Conservation (phyloP, 345 rosid genomes). For the Salix udensis region DNA sequence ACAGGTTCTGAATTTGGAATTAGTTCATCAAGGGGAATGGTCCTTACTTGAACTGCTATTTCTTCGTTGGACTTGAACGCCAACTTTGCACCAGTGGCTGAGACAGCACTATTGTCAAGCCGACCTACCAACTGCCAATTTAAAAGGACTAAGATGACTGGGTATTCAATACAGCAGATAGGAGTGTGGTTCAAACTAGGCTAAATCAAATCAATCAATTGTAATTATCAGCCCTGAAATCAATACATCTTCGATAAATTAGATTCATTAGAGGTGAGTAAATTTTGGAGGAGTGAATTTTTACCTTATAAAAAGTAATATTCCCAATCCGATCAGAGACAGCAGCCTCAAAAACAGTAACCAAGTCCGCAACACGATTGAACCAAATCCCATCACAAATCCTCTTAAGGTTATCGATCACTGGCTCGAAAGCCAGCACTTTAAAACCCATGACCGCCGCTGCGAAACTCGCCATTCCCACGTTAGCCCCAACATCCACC, state of each 20-base stretch:
- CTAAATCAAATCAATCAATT: not conserved
- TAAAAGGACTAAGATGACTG: not conserved
- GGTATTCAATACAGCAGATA: not conserved
- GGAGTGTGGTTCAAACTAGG: not conserved
- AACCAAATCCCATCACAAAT: conserved; percentile 97
- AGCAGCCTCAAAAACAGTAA: conserved; percentile 85
- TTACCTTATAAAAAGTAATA: conserved; percentile 86
- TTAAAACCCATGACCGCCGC: conserved; percentile 91
- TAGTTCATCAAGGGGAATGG: conserved; percentile 76
- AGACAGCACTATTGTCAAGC: conserved; percentile 93
- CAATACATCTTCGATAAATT: too few species aligned
- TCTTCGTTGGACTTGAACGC: conserved; percentile 97
- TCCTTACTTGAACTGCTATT: conserved; percentile 75
- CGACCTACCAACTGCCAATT: conserved; percentile 79
- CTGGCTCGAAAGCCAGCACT: conserved; percentile 88
- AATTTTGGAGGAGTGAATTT: not conserved
- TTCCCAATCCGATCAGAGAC: conserved; percentile 77
- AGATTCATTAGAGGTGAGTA: not conserved
- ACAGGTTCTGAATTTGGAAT: conserved; percentile 56
- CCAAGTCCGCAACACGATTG: conserved; percentile 61
- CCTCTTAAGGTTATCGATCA: conserved; percentile 86
- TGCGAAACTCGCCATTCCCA: conserved; percentile 95
- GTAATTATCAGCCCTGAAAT: not conserved
- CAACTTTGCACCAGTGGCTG: conserved; percentile 79
- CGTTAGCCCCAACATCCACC: conserved; percentile 95